Evolutionary conservation across 75 land plant species (phyloP), one percentile per base, ranked within the genome.

Genomic region (Selaginella tamariscina): DNA sequence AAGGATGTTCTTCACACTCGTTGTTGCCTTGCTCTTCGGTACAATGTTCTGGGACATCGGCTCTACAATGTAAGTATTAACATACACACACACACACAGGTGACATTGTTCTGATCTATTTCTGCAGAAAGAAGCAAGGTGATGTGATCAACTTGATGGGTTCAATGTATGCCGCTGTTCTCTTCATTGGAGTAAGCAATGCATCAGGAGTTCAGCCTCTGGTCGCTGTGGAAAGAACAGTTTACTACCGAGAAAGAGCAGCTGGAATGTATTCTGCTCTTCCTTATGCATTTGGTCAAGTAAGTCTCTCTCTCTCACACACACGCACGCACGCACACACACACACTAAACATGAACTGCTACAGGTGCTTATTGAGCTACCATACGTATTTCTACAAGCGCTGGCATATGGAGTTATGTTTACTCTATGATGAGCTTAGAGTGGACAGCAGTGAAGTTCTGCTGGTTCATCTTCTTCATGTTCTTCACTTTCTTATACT

Each of bases 251-350:
- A 30, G 71, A 69, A 28, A 49, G 71, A 29, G 71, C 71, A 54
- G 71, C 71, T 24, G 71, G 71, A 24, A 69, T 69, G 71, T 69
- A 69, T 27, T 56, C 71, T 9, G 5, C 65, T 21, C 2, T 69
- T 21, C 71, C 71, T 13, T 69, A 69, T 69, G 71, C 71, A 22
- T 5, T 55, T 8, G 71, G 65, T 69, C 71, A 69, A 31, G 71
- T 67, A 32, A 9, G n/a, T n/a, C n/a, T n/a, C n/a, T n/a, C n/a
- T n/a, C n/a, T n/a, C n/a, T n/a, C n/a, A n/a, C n/a, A n/a, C n/a
- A n/a, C n/a, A n/a, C n/a, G n/a, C n/a, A n/a, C n/a, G n/a, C n/a
- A n/a, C n/a, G n/a, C n/a, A n/a, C n/a, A n/a, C n/a, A n/a, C n/a
- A n/a, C n/a, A n/a, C n/a, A n/a, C n/a, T n/a, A n/a, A n/a, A n/a